phyloP scores from a whole-genome alignment of 176 grass and related monocot species.

The Triticum aestivum region IWGSC_CS_RefSeq_v2.1 NC_057800.1:490611397-490611896 shows the following conservation, averaged over 20 bases:
- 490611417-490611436: conserved; percentile 89
- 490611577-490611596: conserved; percentile 85
- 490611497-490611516: conserved; percentile 81
- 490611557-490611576: conserved; percentile 60
- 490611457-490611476: conserved; percentile 77
- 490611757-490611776: conserved; percentile 82
- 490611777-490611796: conserved; percentile 68
- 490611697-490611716: conserved; percentile 65
- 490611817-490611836: conserved; percentile 77
- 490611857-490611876: conserved; percentile 77
- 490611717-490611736: conserved; percentile 76
- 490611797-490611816: conserved; percentile 44
- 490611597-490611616: conserved; percentile 74
- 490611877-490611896: conserved; percentile 79
- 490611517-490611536: conserved; percentile 93
- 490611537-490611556: conserved; percentile 78
- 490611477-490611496: conserved; percentile 90
- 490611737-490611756: conserved; percentile 78
- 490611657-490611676: conserved; percentile 91
- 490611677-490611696: conserved; percentile 83
- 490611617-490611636: conserved; percentile 84
- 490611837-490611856: conserved; percentile 73
- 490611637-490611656: conserved; percentile 88
- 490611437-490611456: conserved; percentile 62
- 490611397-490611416: conserved; percentile 87